Percentiles rank a stretch among this genome's conserved stretches.
Conservation (phyloP, 495 filamentous ascomycete species). For the Tricharina praecox region DNA sequence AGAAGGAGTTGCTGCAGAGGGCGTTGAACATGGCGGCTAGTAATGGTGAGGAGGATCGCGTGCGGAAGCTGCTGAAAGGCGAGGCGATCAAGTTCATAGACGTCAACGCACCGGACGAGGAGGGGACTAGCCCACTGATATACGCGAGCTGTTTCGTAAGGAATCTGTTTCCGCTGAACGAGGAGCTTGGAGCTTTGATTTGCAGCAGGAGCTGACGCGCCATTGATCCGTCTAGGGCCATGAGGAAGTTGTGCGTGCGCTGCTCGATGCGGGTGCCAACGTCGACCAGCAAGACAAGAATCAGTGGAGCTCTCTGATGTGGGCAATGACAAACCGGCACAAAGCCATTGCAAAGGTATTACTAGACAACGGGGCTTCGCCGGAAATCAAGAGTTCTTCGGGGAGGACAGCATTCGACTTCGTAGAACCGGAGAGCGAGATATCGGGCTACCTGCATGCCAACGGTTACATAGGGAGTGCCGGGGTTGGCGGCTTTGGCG, state of each 20-base stretch:
- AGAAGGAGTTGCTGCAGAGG: slow-evolving; percentile 64
- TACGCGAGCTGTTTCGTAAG: slow-evolving; percentile 98
- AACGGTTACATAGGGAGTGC: slow-evolving; percentile 67
- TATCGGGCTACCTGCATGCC: slow-evolving; percentile 83
- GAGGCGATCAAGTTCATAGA: slow-evolving; percentile 63
- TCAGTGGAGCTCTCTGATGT: slow-evolving; percentile 96
- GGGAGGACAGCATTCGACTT: slow-evolving; percentile 96
- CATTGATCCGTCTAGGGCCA: slow-evolving; percentile 54
- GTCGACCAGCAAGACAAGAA: slow-evolving; percentile 90
- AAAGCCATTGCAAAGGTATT: slow-evolving; percentile 85
- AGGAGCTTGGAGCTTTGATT: not conserved
- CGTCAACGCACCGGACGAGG: slow-evolving; percentile 79
- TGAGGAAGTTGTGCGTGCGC: slow-evolving; percentile 67
- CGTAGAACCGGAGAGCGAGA: slow-evolving; percentile 82
- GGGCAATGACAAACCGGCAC: slow-evolving; percentile 97
- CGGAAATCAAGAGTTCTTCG: slow-evolving; percentile 81
- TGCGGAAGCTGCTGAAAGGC: slow-evolving; percentile 58
- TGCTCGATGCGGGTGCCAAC: slow-evolving; percentile 74
- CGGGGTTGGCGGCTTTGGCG: slow-evolving; percentile 76
- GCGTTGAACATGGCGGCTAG: slow-evolving; percentile 89
- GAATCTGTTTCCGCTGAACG: slow-evolving; percentile 19
- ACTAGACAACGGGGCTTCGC: slow-evolving; percentile 84
- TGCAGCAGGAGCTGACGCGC: slow-evolving; percentile 8
- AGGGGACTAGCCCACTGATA: slow-evolving; percentile 85
- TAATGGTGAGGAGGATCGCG: slow-evolving; percentile 77